Evolutionary conservation across 78 protist genomes (phyloP).

Genomic region (Pigoraptor vietnamica): DNA sequence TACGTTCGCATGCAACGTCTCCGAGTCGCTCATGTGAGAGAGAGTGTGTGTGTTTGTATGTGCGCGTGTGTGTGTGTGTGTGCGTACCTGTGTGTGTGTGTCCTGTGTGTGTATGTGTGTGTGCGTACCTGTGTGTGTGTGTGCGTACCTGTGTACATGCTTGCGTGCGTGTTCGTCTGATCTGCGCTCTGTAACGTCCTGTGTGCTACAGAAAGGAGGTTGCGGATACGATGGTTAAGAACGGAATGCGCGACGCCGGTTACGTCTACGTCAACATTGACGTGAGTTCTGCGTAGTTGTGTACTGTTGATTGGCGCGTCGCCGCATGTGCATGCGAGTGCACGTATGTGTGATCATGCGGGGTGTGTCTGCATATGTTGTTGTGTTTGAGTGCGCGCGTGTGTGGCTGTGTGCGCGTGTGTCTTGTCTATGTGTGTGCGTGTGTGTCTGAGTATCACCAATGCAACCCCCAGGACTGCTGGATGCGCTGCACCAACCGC

Average conservation of each 20-base stretch:
- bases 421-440: too few species aligned
- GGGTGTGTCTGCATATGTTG: too few species aligned
- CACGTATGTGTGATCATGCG: too few species aligned
- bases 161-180: neutral
- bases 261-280: slow-evolving; percentile 45
- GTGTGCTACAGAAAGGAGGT: neutral
- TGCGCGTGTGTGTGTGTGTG: too few species aligned
- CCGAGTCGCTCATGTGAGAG: neutral
- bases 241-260: slow-evolving; percentile 41
- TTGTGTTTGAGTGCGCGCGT: too few species aligned
- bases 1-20: neutral
- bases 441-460: too few species aligned
- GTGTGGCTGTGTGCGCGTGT: too few species aligned
- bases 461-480: neutral
- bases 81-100: too few species aligned
- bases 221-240: slow-evolving; percentile 34
- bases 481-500: neutral
- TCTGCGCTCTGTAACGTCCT: neutral
- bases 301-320: neutral
- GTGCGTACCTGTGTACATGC: neutral
- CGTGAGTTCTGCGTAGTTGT: slow-evolving; percentile 9
- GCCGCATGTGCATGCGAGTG: neutral
- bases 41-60: too few species aligned
- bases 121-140: neutral
- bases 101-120: too few species aligned